phyloP scores from a whole-genome alignment of 106 monocot species.

The Amphibolis antarctica region DNA sequence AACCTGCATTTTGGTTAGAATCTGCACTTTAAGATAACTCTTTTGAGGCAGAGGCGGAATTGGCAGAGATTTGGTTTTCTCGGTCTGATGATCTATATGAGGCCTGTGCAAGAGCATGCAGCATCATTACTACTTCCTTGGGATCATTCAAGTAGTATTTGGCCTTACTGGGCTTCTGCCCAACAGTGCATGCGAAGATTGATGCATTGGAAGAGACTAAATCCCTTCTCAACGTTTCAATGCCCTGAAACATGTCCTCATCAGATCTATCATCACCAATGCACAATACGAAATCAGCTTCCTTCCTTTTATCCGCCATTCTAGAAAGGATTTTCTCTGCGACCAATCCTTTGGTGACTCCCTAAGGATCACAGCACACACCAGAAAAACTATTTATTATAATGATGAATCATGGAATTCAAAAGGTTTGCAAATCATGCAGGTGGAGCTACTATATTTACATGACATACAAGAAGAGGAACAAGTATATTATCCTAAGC shows the following conservation, averaged over 20 bases:
- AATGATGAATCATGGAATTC: background rate
- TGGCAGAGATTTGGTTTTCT: too few relatives aligned
- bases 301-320: background rate
- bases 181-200: conserved; percentile 16
- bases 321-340: conserved; percentile 11
- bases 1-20: too few relatives aligned
- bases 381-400: background rate
- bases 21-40: too few relatives aligned
- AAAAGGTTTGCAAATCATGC: background rate
- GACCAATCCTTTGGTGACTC: conserved; percentile 15
- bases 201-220: background rate
- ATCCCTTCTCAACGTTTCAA: background rate
- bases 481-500: too few relatives aligned
- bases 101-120: conserved; percentile 10
- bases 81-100: conserved; percentile 1
- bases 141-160: conserved; percentile 17
- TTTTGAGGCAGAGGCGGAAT: too few relatives aligned
- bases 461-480: too few relatives aligned
- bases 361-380: background rate
- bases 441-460: too few relatives aligned
- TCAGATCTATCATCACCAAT: conserved; percentile 22
- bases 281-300: conserved; percentile 14
- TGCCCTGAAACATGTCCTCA: conserved; percentile 17
- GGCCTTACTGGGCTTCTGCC: conserved; percentile 18
- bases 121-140: conserved; percentile 5